These are phyloP conservation scores for Carpinus viminea DNA, from an alignment of 306 rosid genomes.

Conservation along the genomic window DNA sequence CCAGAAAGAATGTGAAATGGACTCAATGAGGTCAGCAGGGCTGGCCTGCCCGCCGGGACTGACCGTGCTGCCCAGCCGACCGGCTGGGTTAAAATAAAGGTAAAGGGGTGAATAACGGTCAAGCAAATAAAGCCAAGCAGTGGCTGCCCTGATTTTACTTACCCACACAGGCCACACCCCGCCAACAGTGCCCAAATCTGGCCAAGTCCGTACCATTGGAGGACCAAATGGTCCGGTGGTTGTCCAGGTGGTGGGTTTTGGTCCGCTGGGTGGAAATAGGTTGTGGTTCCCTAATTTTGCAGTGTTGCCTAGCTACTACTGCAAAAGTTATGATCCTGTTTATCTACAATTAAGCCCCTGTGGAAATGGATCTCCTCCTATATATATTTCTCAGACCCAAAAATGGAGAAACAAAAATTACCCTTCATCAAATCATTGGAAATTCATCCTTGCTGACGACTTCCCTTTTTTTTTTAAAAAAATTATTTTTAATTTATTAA, in stretches of 20 bases:
- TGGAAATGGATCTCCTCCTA: too few relatives aligned
- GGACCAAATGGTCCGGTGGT: slow-evolving; percentile 22
- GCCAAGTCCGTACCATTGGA: slow-evolving; percentile 34
- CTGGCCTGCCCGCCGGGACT: not conserved
- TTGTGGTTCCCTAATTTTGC: slow-evolving; percentile 36
- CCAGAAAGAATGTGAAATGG: slow-evolving; percentile 51
- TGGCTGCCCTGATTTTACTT: slow-evolving; percentile 9
- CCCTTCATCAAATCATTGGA: too few relatives aligned
- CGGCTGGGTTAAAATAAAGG: not conserved
- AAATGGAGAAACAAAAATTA: not conserved
- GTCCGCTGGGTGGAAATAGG: slow-evolving; percentile 16
- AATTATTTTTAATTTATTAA: too few relatives aligned
- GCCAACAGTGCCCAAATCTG: not conserved
- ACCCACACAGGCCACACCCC: too few relatives aligned
- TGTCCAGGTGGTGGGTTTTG: slow-evolving; percentile 32
- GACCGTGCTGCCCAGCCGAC: slow-evolving; percentile 28
- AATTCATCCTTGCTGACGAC: too few relatives aligned
- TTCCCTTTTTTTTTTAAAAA: too few relatives aligned
- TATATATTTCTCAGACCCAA: not conserved
- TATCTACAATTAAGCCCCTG: too few relatives aligned
- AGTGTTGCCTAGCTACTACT: not conserved
- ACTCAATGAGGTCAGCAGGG: slow-evolving; percentile 31
- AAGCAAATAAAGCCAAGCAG: not conserved
- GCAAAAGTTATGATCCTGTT: not conserved
- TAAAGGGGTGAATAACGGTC: not conserved